Evolutionary conservation across 176 grass and related monocot genomes (phyloP).

Genomic region (Avena eriantha): DNA sequence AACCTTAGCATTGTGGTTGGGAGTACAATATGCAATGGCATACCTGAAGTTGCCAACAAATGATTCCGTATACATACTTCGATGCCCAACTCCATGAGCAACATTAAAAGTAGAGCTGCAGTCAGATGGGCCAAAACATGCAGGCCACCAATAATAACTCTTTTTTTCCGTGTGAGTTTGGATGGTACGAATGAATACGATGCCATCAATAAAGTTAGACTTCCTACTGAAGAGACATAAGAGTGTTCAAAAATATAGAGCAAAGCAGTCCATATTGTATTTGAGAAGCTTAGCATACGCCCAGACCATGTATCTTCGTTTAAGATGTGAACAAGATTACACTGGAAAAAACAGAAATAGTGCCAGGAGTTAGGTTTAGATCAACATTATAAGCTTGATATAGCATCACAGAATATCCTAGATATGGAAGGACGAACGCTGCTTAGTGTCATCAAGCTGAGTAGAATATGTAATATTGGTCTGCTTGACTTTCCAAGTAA

Average conservation of each 20-base stretch:
- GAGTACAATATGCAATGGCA: conserved; percentile 24
- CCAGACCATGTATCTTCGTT: conserved; percentile 81
- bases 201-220: conserved; percentile 67
- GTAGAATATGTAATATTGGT: conserved; percentile 29
- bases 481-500: conserved; percentile 21
- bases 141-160: conserved; percentile 75
- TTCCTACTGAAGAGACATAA: conserved; percentile 79
- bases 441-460: conserved; percentile 17
- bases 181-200: conserved; percentile 90
- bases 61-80: conserved; percentile 97
- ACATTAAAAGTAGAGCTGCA: conserved; percentile 88
- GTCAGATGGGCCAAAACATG: conserved; percentile 89
- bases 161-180: conserved; percentile 82
- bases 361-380: conserved; percentile 31
- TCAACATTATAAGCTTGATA: conserved; percentile 10
- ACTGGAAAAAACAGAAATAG: conserved; percentile 65
- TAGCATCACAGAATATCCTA: conserved; percentile 18
- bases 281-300: conserved; percentile 68
- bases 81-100: conserved; percentile 94
- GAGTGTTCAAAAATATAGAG: conserved; percentile 92
- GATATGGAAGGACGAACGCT: background rate
- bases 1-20: background rate
- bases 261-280: conserved; percentile 76
- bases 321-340: conserved; percentile 84
- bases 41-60: conserved; percentile 96